Base-by-base conservation (phyloP, 2,329 filamentous ascomycete species). In the Cordyceps militaris region DNA sequence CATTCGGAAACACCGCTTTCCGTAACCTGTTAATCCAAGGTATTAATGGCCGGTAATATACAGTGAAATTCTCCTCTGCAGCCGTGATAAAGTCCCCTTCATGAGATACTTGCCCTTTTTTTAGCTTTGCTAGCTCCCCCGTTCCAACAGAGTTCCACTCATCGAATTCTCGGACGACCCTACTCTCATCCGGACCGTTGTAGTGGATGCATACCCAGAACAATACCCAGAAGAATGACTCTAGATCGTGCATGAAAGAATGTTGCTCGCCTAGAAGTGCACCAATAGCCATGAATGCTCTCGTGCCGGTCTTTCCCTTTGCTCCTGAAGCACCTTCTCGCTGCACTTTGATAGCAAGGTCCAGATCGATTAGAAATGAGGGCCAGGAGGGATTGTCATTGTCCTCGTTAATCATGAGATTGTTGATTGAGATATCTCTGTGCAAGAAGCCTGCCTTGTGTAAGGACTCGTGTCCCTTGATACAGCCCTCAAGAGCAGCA, bases 151-250 rank as follows among this genome's bases (percentile, higher is more conserved):
- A 63, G 30, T 65, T 65, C 64, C 58, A 64, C 1, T 28, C 57
- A 2, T 65, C 57, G 51, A 61, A 65, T 14, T 16, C 14, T 28
- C 28, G 26, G n/a, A 8, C 2, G 21, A 24, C 46, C 24, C 38
- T 57, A 11, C 51, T 44, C 42, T 63, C 42, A 13, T 44, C 54
- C 34, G 64, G 64, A 16, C 66, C 68, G 16, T 71, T 57, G 57
- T 70, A 75, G 62, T 78, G 70, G 55, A 76, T 69, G 59, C 70
- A 76, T 63, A 76, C 73, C 74, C 69, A 79, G 60, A 79, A 75
- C 0, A 77, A 63, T 2, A 78, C 72, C 75, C 66, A 79, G 63
- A 76, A 79, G 60, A 79, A 78, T 3, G 73, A 80, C 63, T 79
- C 73, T 11, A 77, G 68, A 60, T 79, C 71, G 62, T 79, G 71